A percentile compares a stretch with the other conserved stretches of the same genome.
These are phyloP conservation scores for Agapanthus africanus DNA, from an alignment of 106 monocot species.

Conservation along the genomic window DNA sequence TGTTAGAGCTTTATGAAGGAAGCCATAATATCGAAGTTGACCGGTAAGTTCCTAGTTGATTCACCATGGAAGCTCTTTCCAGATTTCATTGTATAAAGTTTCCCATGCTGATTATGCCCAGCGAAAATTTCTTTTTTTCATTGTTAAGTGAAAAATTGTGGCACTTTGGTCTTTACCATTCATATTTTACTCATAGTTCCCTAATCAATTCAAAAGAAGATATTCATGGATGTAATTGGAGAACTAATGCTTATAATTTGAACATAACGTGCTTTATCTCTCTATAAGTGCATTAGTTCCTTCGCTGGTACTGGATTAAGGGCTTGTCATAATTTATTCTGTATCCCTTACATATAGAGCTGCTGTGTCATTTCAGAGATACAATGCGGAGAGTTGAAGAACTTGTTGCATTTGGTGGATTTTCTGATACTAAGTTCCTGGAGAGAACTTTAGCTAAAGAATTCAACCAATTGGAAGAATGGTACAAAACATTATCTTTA, in stretches of 20 bases:
- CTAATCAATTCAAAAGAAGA: background rate
- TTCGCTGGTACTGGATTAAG: background rate
- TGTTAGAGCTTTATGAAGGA: constrained; percentile 44
- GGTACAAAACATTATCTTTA: constrained; percentile 26
- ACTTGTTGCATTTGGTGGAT: constrained; percentile 79
- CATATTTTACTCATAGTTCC: background rate
- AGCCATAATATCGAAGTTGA: constrained; percentile 44
- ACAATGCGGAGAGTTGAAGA: constrained; percentile 61
- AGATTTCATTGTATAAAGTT: background rate
- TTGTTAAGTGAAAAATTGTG: no score
- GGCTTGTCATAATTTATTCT: no score
- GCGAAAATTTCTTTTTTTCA: background rate
- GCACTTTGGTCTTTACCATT: background rate
- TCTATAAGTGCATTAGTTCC: background rate
- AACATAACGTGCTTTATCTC: background rate
- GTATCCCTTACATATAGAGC: background rate
- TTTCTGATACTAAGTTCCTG: constrained; percentile 59
- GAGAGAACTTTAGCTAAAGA: constrained; percentile 62
- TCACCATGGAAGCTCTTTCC: no score
- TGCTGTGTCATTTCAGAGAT: constrained; percentile 32
- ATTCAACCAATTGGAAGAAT: constrained; percentile 59
- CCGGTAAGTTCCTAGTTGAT: no score
- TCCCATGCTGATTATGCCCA: background rate
- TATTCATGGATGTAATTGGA: background rate
- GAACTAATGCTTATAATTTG: background rate